Evolutionary conservation across 139 green algal genomes (phyloP), one percentile per base, ranked within the genome.

Genomic region (Tetradesmus obliquus): DNA sequence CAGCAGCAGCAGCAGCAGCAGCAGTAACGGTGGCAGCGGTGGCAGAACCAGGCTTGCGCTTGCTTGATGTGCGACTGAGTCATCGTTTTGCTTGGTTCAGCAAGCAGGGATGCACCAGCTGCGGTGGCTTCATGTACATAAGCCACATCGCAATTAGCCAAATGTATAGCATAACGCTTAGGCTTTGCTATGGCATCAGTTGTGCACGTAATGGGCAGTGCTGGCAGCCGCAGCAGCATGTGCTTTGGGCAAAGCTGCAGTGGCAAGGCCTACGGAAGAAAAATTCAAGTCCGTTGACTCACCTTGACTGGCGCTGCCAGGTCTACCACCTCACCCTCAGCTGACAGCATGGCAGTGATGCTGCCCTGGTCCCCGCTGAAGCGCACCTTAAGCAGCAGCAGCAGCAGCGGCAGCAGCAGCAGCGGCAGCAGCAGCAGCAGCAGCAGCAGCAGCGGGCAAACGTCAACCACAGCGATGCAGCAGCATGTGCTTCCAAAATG

Each of bases 251-350:
- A 45, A 45, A 45, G 32, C 32, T 45, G 32, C 32, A 45, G 32
- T 45, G 32, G 32, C 32, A 45, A 45, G 32, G 32, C 32, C 32
- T 45, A 45, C 32, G 32, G 32, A 45, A 45, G 32, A 45, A 24
- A 12, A 9, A 79, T 81, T 12, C 20, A 45, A 32, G 7, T 20
- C 4, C 76, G 22, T 6, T 55, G n/a, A 12, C 10, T 92, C 51
- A 96, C 90, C 69, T 85, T 51, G 58, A 98, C 96, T 2, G 91
- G 92, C n/a, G 87, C 51, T 19, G 79, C 86, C 84, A 98, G 94
- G 19, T 96, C 93, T 90, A 98, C 96, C 19, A 92, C 84, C 93
- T 98, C 96, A 1, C 92, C 94, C 45, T 97, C 95, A 54, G 96
- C 93, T 20, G 91, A 96, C 55, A 92, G 82, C 94, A 97, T 97